These are phyloP conservation scores for Kitagawia praeruptora DNA, from an alignment of 129 eudicot genomes.

Conservation along the genomic window DNA sequence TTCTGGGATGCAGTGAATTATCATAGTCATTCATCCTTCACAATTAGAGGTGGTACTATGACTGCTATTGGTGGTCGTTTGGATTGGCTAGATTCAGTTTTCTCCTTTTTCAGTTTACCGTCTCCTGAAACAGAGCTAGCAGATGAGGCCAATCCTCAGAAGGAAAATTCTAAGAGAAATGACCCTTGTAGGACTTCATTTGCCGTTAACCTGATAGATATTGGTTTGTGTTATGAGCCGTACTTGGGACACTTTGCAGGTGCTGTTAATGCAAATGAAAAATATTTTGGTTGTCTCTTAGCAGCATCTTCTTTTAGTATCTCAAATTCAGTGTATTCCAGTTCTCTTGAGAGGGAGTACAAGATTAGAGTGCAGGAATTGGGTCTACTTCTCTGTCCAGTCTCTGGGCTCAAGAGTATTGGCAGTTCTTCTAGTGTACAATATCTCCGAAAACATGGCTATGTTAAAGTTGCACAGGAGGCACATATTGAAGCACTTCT, in stretches of 20 bases:
- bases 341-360: constrained; percentile 32
- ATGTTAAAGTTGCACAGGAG: constrained; percentile 91
- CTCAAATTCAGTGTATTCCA: constrained; percentile 32
- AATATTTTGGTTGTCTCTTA: constrained; percentile 55
- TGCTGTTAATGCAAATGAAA: constrained; percentile 22
- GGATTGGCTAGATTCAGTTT: constrained; percentile 73
- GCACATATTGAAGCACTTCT: constrained; percentile 58
- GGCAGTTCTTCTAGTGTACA: constrained; percentile 37
- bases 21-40: constrained; percentile 42
- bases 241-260: constrained; percentile 28
- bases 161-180: constrained; percentile 15
- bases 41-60: constrained; percentile 62
- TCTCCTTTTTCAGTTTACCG: constrained; percentile 47
- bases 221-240: constrained; percentile 87
- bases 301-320: constrained; percentile 76
- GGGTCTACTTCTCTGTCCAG: constrained; percentile 64
- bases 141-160: constrained; percentile 15
- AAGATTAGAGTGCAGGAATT: constrained; percentile 63
- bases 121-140: constrained; percentile 39
- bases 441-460: constrained; percentile 54
- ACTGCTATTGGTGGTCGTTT: constrained; percentile 81
- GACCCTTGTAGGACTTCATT: constrained; percentile 41
- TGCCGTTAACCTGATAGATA: constrained; percentile 67
- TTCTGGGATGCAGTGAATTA: constrained; percentile 45
- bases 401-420: constrained; percentile 26